Percentiles rank a stretch among this genome's conserved stretches.
phyloP scores from a whole-genome alignment of 2,329 filamentous ascomycete genomes.

The Aspergillus japonicus region DNA sequence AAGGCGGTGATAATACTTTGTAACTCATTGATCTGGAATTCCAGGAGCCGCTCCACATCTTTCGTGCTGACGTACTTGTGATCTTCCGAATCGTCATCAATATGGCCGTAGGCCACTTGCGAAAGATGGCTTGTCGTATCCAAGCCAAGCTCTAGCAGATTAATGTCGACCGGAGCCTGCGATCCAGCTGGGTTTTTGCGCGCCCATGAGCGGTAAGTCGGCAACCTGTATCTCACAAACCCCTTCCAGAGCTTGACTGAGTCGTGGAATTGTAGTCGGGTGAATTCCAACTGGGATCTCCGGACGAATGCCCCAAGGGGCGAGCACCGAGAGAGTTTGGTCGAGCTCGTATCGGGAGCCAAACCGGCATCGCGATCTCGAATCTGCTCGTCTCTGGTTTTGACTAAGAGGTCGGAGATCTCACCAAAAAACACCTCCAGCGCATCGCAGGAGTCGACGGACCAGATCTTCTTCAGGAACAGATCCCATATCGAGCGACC shows the following conservation, averaged over 20 bases:
- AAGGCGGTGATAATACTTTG: constrained; percentile 59
- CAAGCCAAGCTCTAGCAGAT: constrained; percentile 60
- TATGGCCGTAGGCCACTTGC: constrained; percentile 51
- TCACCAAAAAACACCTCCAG: constrained; percentile 73
- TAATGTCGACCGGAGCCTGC: constrained; percentile 59
- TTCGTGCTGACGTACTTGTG: constrained; percentile 64
- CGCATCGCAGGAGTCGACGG: constrained; percentile 75
- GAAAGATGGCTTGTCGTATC: constrained; percentile 51
- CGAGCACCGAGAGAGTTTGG: constrained; percentile 69
- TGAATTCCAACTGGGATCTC: constrained; percentile 74
- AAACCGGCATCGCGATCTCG: constrained; percentile 55
- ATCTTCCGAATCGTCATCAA: constrained; percentile 44
- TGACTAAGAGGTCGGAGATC: constrained; percentile 59
- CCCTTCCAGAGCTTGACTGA: constrained; percentile 74
- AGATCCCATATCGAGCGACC: constrained; percentile 85
- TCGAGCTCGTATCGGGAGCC: constrained; percentile 50
- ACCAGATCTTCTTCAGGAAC: constrained; percentile 79
- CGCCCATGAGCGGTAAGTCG: constrained; percentile 64
- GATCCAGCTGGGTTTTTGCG: constrained; percentile 50
- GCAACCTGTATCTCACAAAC: constrained; percentile 77
- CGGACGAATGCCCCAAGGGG: constrained; percentile 81
- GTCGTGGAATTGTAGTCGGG: constrained; percentile 75
- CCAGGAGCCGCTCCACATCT: constrained; percentile 76
- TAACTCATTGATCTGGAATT: constrained; percentile 85
- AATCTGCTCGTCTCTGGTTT: constrained; percentile 61